phyloP scores from a whole-genome alignment of 768 basidiomycete species.

The Vararia minispora region DNA sequence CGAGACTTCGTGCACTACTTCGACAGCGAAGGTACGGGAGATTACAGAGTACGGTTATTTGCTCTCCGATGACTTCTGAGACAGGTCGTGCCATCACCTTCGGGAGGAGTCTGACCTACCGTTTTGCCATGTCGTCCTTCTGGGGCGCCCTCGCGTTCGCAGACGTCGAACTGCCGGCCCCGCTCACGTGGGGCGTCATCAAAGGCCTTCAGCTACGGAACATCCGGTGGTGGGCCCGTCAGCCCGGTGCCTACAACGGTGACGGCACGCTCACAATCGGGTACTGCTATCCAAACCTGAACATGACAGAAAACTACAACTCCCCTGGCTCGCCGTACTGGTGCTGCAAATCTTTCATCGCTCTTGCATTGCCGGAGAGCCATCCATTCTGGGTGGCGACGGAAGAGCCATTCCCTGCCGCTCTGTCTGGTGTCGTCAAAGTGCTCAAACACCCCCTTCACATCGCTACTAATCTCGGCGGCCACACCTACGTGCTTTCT shows the following conservation, averaged over 20 bases:
- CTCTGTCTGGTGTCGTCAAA: constrained; percentile 35
- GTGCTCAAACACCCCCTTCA: constrained; percentile 53
- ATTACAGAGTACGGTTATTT: background rate
- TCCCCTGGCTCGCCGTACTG: constrained; percentile 72
- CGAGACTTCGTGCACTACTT: constrained; percentile 69
- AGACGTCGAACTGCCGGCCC: constrained; percentile 54
- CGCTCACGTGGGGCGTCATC: constrained; percentile 63
- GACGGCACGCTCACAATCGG: constrained; percentile 68
- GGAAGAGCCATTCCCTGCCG: constrained; percentile 55
- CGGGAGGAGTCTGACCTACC: constrained; percentile 65
- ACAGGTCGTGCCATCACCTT: constrained; percentile 66
- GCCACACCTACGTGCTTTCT: constrained; percentile 61
- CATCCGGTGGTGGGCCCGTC: constrained; percentile 58
- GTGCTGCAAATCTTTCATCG: constrained; percentile 69
- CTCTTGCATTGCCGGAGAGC: constrained; percentile 48
- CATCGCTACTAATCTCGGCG: constrained; percentile 49
- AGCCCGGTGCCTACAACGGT: constrained; percentile 46
- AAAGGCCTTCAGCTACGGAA: constrained; percentile 68
- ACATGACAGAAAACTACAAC: constrained; percentile 74
- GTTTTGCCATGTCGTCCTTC: constrained; percentile 76
- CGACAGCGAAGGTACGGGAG: constrained; percentile 47
- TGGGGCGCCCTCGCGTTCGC: constrained; percentile 69
- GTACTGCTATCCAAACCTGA: constrained; percentile 58
- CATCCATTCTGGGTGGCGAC: constrained; percentile 64
- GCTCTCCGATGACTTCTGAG: constrained; percentile 1